Percentiles rank a stretch among this genome's conserved stretches.
Conservation (phyloP, 2,329 filamentous ascomycete species). For the Xylariaceae sp. region DNA sequence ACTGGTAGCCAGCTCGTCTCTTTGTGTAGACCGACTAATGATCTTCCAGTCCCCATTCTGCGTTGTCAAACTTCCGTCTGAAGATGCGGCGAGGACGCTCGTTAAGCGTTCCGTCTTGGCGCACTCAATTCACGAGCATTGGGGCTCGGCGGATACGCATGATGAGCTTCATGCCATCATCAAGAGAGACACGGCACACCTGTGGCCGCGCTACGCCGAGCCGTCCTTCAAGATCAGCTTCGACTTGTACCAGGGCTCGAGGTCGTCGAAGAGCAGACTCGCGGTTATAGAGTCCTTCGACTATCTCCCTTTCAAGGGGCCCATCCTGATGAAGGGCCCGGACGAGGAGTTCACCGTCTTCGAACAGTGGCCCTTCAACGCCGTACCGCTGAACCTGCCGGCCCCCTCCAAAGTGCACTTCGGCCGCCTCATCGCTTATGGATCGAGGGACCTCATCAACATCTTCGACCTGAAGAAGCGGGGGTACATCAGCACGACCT, state of each 20-base stretch:
- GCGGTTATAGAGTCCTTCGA: conserved; percentile 73
- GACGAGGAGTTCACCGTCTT: conserved; percentile 72
- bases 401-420: conserved; percentile 59
- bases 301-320: conserved; percentile 71
- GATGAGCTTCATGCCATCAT: conserved; percentile 61
- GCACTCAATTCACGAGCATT: conserved; percentile 81
- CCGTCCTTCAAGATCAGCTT: conserved; percentile 76
- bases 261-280: conserved; percentile 54
- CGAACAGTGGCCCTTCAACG: conserved; percentile 65
- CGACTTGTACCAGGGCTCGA: conserved; percentile 73
- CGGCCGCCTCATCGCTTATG: conserved; percentile 61
- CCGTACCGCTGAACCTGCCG: conserved; percentile 37
- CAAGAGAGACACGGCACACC: conserved; percentile 45
- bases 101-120: conserved; percentile 72
- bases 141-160: conserved; percentile 66
- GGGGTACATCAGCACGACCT: conserved; percentile 88
- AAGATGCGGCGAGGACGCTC: conserved; percentile 56
- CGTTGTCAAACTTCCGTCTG: conserved; percentile 61
- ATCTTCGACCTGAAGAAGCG: conserved; percentile 89
- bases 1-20: not conserved
- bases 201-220: conserved; percentile 59
- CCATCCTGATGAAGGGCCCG: conserved; percentile 66
- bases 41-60: conserved; percentile 72
- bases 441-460: conserved; percentile 58
- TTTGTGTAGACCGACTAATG: conserved; percentile 11